Conservation (phyloP, 805 yeast genomes). For the Saturnispora gosingensis region DNA sequence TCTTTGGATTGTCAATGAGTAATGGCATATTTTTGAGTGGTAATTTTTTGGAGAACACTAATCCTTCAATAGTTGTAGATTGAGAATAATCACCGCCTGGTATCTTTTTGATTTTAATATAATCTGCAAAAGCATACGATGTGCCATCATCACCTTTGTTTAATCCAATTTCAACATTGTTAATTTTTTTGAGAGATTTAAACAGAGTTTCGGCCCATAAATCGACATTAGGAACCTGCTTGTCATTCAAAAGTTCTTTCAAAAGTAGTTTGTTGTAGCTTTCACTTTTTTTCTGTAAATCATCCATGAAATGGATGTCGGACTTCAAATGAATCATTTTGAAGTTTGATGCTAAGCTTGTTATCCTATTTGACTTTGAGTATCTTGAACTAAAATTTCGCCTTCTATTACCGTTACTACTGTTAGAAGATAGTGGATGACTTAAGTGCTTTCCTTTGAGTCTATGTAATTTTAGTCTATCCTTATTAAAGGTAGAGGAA, state of each 20-base stretch:
- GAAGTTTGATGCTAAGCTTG: not conserved
- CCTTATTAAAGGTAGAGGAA: not conserved
- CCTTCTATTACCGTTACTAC: slow-evolving; percentile 9
- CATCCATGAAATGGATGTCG: slow-evolving; percentile 26
- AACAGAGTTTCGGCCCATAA: slow-evolving; percentile 54
- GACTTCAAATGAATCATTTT: slow-evolving; percentile 5
- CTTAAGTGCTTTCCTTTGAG: not conserved
- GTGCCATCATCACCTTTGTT: slow-evolving; percentile 47
- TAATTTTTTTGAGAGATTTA: slow-evolving; percentile 44
- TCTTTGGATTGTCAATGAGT: slow-evolving; percentile 54
- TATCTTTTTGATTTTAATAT: slow-evolving; percentile 76
- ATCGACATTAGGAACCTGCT: slow-evolving; percentile 38
- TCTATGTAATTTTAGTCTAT: not conserved
- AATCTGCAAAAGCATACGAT: slow-evolving; percentile 77
- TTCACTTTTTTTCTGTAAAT: slow-evolving; percentile 28
- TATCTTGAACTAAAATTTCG: slow-evolving; percentile 13
- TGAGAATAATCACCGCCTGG: slow-evolving; percentile 63
- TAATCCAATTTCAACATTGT: slow-evolving; percentile 49
- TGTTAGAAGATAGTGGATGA: not conserved
- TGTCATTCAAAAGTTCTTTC: slow-evolving; percentile 53
- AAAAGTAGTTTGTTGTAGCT: slow-evolving; percentile 44
- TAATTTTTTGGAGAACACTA: slow-evolving; percentile 73
- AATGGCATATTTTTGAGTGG: slow-evolving; percentile 76
- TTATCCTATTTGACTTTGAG: slow-evolving; percentile 2
- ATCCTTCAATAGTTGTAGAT: slow-evolving; percentile 61